These are phyloP conservation scores for Bipolaris bicolor DNA, from an alignment of 2,329 filamentous ascomycete genomes.

Conservation along the genomic window DNA sequence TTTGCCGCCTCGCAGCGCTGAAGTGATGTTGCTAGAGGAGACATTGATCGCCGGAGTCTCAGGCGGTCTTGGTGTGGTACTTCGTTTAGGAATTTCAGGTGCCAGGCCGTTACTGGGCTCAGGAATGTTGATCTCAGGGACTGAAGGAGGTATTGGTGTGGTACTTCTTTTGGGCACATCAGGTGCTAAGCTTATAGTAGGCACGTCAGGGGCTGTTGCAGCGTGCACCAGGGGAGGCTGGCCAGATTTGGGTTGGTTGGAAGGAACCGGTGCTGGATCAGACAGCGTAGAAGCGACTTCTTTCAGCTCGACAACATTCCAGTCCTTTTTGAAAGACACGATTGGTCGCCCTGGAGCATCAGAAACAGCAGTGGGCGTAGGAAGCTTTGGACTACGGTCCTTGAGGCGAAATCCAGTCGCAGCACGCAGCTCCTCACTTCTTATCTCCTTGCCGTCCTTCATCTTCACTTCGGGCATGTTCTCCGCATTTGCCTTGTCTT, in stretches of 20 bases:
- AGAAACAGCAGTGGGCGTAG: slow-evolving; percentile 88
- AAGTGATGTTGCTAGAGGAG: slow-evolving; percentile 26
- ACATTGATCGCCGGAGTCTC: slow-evolving; percentile 42
- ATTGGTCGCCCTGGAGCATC: slow-evolving; percentile 89
- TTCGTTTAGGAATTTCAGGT: slow-evolving; percentile 36
- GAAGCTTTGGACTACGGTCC: slow-evolving; percentile 85
- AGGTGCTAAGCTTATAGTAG: slow-evolving; percentile 60
- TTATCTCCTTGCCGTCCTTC: slow-evolving; percentile 82
- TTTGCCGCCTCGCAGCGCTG: slow-evolving; percentile 27
- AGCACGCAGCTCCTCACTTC: slow-evolving; percentile 83
- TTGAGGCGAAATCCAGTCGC: slow-evolving; percentile 89
- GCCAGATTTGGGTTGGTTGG: slow-evolving; percentile 24
- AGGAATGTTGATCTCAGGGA: slow-evolving; percentile 38
- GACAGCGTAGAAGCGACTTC: slow-evolving; percentile 47
- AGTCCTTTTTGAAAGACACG: slow-evolving; percentile 92
- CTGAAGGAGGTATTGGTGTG: slow-evolving; percentile 31
- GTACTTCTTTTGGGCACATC: slow-evolving; percentile 25
- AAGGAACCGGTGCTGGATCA: slow-evolving; percentile 26
- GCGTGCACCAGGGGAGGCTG: slow-evolving; percentile 44
- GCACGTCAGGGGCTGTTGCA: slow-evolving; percentile 52
- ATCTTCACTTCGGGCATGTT: slow-evolving; percentile 55
- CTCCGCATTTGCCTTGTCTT: slow-evolving; percentile 37
- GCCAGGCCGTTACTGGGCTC: slow-evolving; percentile 61
- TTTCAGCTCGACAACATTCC: slow-evolving; percentile 77
- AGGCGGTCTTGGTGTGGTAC: slow-evolving; percentile 25